Conservation (phyloP, 169 alveolate genomes). For the Plasmodium gonderi region DNA sequence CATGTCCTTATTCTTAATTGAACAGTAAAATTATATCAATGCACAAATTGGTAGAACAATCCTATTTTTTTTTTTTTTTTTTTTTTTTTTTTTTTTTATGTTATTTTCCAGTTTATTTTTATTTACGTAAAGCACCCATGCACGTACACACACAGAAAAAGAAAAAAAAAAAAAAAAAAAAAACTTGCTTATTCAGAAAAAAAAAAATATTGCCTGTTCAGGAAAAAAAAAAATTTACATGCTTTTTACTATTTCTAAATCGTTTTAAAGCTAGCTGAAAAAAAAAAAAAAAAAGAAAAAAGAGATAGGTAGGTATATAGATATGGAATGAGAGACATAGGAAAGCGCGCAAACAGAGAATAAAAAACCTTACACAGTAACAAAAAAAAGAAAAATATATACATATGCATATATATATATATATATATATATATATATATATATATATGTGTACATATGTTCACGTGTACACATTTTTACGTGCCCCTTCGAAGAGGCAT, state of each 20-base stretch:
- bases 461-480: not conserved
- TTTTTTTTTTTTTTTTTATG: not conserved
- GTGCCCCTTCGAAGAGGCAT: not conserved
- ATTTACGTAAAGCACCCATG: conserved; percentile 25
- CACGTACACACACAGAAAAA: conserved; percentile 21
- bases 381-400: conserved; percentile 29
- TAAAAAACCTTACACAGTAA: not conserved
- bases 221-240: not conserved
- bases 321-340: no score
- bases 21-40: not conserved
- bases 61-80: not conserved
- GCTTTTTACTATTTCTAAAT: not conserved
- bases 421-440: not conserved
- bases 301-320: no score
- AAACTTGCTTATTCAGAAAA: not conserved
- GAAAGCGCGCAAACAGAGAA: no score
- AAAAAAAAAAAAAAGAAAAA: conserved; percentile 51
- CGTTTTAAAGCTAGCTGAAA: not conserved
- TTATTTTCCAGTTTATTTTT: not conserved
- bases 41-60: not conserved
- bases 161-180: not conserved
- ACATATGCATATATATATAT: not conserved
- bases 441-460: conserved; percentile 1
- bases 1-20: not conserved
- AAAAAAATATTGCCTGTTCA: conserved; percentile 10